Evolutionary conservation across 2,329 filamentous ascomycete species (phyloP).

Genomic region (Trichoderma sp.): DNA sequence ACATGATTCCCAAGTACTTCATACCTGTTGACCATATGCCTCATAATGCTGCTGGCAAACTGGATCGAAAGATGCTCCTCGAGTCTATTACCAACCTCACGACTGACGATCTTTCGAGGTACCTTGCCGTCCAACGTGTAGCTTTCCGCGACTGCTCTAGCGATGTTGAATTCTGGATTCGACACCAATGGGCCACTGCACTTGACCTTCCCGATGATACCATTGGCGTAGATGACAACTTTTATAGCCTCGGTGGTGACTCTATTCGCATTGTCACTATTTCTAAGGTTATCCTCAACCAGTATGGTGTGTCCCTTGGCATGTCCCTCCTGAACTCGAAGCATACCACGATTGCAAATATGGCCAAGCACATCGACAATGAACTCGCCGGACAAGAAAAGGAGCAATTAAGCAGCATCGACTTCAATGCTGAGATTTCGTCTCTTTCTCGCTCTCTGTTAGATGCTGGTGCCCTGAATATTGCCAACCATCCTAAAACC

Average conservation of each 20-base stretch:
- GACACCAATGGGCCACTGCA: slow-evolving; percentile 1
- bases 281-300: slow-evolving; percentile 18
- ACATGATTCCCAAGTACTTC: slow-evolving; percentile 14
- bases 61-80: slow-evolving; percentile 11
- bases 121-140: neutral
- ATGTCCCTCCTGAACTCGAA: slow-evolving; percentile 24
- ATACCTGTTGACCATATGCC: slow-evolving; percentile 12
- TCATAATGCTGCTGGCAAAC: slow-evolving; percentile 11
- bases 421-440: slow-evolving; percentile 2
- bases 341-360: slow-evolving; percentile 22
- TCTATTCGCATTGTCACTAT: slow-evolving; percentile 25
- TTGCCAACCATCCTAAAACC: neutral
- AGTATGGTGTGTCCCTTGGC: slow-evolving; percentile 21
- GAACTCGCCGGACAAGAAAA: neutral
- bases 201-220: slow-evolving; percentile 14
- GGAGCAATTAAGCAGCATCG: neutral
- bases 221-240: slow-evolving; percentile 24
- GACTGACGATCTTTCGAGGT: neutral
- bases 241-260: slow-evolving; percentile 25
- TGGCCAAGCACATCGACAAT: slow-evolving; percentile 21
- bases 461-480: neutral
- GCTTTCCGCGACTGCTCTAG: slow-evolving; percentile 13
- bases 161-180: slow-evolving; percentile 6
- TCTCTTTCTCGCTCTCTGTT: neutral
- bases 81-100: neutral